Evolutionary conservation across 164 flowering plant species (phyloP), one percentile per base, ranked within the genome.

Genomic region (Umbellularia californica): DNA sequence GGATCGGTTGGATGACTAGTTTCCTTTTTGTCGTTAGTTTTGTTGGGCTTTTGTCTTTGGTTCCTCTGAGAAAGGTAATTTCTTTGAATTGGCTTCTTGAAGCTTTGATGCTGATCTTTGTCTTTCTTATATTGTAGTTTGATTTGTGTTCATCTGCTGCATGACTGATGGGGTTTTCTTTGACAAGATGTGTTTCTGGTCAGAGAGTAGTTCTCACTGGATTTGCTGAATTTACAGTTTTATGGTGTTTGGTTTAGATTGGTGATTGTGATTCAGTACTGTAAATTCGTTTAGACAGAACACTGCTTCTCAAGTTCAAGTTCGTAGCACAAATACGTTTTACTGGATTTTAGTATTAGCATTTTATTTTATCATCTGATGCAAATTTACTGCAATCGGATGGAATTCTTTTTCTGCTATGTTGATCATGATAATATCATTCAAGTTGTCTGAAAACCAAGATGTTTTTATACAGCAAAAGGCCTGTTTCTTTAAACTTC

Each of bases 41-140:
- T 81, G 94, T 90, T 72, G 97, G 98, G 22, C 92, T 94, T 51
- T 87, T 91, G 76, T 94, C 87, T 60, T 81, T 94, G 77, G 87
- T 94, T 76, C 97, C 97, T 76, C 94, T 94, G 24, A 84, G 98
- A 78, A 92, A 92, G 94, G 98, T 87, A 76, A 2, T 13, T 50
- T 6, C 23, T 73, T 58, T 20, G 7, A 14, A 20, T 0, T 78
- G 25, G 13, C 14, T 25, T 75, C 58, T 35, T 14, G 13, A 55
- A 55, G 58, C 65, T 60, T 20, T 10, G 6, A 11, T 4, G 24
- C 30, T 58, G 64, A 11, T 67, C 15, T 66, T 67, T 67, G 24
- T 17, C 2, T 17, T 35, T 41, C 23, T 41, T 69, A 2, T 47
- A 28, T 1, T 3, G 22, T 24, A 67, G 28, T 35, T 67, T 67